Evolutionary conservation across 352 stramenopile genomes (phyloP).

Genomic region (Phytophthora litchii): DNA sequence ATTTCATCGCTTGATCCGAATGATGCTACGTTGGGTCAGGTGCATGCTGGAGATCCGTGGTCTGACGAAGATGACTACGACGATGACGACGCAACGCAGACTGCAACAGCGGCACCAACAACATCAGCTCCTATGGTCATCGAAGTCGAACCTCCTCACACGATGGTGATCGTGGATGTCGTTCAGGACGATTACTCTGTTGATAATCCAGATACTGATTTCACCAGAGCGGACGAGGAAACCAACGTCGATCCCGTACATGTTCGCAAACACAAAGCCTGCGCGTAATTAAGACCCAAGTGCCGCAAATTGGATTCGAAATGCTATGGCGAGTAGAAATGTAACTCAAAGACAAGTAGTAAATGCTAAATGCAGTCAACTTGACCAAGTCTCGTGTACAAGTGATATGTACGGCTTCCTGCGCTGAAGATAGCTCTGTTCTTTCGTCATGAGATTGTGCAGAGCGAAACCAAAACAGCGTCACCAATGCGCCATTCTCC

Average conservation of each 20-base stretch:
- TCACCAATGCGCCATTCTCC: slow-evolving; percentile 12
- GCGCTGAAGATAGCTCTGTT: slow-evolving; percentile 30
- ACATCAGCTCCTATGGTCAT: slow-evolving; percentile 3
- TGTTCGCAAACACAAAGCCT: slow-evolving; percentile 23
- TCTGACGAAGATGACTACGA: not conserved
- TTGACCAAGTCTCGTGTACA: no score
- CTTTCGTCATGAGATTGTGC: slow-evolving; percentile 17
- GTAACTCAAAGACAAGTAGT: not conserved
- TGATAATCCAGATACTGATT: slow-evolving; percentile 10
- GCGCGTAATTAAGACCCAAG: slow-evolving; percentile 15
- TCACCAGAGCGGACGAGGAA: slow-evolving; percentile 13
- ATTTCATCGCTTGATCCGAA: slow-evolving; percentile 10
- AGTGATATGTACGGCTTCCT: no score
- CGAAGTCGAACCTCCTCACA: slow-evolving; percentile 12
- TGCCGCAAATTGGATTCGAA: no score
- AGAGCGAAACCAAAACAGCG: slow-evolving; percentile 16
- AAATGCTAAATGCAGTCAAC: slow-evolving; percentile 16
- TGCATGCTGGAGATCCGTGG: slow-evolving; percentile 19
- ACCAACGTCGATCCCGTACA: not conserved
- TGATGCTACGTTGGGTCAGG: slow-evolving; percentile 7
- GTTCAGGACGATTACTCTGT: slow-evolving; percentile 9
- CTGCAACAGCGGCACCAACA: slow-evolving; percentile 1
- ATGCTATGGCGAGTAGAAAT: no score
- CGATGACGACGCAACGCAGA: not conserved
- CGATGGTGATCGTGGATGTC: slow-evolving; percentile 23